Conservation (phyloP, 2,329 filamentous ascomycete species). For the Gnomoniopsis smithogilvyi region DNA sequence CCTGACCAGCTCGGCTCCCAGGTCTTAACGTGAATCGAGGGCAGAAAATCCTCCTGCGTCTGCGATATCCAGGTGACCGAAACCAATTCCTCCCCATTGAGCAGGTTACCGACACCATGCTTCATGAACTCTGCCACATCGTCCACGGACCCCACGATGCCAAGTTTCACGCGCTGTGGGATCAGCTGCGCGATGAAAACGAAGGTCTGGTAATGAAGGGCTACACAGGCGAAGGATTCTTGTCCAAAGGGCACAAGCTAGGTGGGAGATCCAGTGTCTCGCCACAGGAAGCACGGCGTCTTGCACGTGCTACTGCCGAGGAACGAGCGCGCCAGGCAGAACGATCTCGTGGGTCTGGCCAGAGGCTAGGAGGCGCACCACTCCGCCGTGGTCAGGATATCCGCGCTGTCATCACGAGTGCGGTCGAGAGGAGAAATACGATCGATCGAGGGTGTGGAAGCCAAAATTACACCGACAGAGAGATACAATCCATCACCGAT, state of each 20-base stretch:
- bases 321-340: constrained; percentile 56
- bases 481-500: constrained; percentile 62
- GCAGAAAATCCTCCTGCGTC: constrained; percentile 74
- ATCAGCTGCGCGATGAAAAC: constrained; percentile 84
- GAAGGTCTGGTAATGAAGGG: constrained; percentile 73
- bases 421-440: constrained; percentile 65
- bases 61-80: constrained; percentile 73
- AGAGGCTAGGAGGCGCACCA: constrained; percentile 64
- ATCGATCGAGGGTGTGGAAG: constrained; percentile 74
- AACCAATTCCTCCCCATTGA: constrained; percentile 78
- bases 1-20: constrained; percentile 22
- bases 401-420: constrained; percentile 67
- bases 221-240: constrained; percentile 86
- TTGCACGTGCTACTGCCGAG: constrained; percentile 73
- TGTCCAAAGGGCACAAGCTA: constrained; percentile 70
- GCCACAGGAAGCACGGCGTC: constrained; percentile 67
- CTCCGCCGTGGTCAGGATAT: constrained; percentile 61
- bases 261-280: constrained; percentile 65
- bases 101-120: constrained; percentile 81
- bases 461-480: constrained; percentile 61
- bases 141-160: constrained; percentile 78
- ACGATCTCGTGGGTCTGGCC: constrained; percentile 54
- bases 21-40: constrained; percentile 76
- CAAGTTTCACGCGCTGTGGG: constrained; percentile 82
- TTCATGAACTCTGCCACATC: constrained; percentile 92